Conservation (phyloP, 1,139 yeast species). For the Pichia norvegensis region DNA sequence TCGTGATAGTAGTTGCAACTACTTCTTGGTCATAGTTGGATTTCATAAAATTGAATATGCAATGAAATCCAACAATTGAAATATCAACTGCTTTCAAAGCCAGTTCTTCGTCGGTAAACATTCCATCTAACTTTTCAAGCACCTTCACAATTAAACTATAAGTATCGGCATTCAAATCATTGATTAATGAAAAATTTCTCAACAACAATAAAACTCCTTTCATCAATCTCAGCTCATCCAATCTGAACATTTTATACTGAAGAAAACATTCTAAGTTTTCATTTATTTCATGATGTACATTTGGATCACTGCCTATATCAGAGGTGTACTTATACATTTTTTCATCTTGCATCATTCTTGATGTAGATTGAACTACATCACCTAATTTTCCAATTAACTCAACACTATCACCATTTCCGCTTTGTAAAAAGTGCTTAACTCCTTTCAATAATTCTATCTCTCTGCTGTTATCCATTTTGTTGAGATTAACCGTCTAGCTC, state of each 20-base stretch:
- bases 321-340: conserved; percentile 8
- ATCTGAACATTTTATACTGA: not conserved
- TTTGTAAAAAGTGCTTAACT: not conserved
- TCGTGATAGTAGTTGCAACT: not conserved
- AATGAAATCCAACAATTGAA: conserved; percentile 13
- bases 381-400: conserved; percentile 3
- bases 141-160: not conserved
- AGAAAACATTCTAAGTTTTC: not conserved
- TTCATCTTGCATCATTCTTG: conserved; percentile 11
- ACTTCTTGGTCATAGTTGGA: not conserved
- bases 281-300: conserved; percentile 1
- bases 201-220: conserved; percentile 14
- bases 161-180: not conserved
- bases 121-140: not conserved
- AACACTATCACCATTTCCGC: not conserved
- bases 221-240: conserved; percentile 7
- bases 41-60: conserved; percentile 7
- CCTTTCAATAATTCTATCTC: not conserved
- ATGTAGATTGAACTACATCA: conserved; percentile 7
- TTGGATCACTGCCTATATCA: not conserved
- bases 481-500: too few relatives aligned
- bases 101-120: not conserved
- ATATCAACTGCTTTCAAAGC: conserved; percentile 8
- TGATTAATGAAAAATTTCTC: conserved; percentile 12
- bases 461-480: too few relatives aligned